Percentiles rank a stretch among this genome's conserved stretches.
Evolutionary conservation across 1,139 yeast species (phyloP).

Genomic region (Diutina pseudorugosa): DNA sequence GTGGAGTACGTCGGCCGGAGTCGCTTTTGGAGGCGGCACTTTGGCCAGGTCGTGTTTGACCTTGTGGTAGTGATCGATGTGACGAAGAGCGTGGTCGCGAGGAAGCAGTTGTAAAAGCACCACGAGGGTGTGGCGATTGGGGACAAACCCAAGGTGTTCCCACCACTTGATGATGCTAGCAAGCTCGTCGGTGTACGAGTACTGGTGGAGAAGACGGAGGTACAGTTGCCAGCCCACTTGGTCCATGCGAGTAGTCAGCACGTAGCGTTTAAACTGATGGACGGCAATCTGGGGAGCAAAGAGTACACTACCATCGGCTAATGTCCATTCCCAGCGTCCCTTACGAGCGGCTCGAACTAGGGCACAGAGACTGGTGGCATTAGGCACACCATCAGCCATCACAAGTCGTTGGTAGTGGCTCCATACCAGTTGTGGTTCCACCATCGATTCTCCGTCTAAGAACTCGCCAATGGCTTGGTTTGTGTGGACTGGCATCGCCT

Average conservation of each 20-base stretch:
- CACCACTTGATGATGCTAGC: constrained; percentile 45
- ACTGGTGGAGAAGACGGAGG: constrained; percentile 35
- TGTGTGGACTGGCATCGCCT: constrained; percentile 11
- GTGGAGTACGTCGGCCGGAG: neutral
- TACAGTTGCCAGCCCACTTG: constrained; percentile 39
- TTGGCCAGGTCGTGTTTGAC: neutral
- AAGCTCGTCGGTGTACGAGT: constrained; percentile 37
- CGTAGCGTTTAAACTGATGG: constrained; percentile 36
- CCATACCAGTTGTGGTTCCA: constrained; percentile 17
- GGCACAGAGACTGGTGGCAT: constrained; percentile 28
- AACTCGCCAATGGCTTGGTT: constrained; percentile 19
- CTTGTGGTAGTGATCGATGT: constrained; percentile 24
- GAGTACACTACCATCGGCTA: constrained; percentile 16
- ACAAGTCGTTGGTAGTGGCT: neutral
- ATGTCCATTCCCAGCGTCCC: constrained; percentile 12
- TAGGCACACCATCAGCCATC: constrained; percentile 20
- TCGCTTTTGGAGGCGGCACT: neutral
- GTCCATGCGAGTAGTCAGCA: constrained; percentile 25
- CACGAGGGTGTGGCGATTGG: constrained; percentile 27
- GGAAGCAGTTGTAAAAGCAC: constrained; percentile 27
- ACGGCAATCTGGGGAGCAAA: constrained; percentile 53
- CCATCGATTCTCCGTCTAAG: constrained; percentile 34
- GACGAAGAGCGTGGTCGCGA: constrained; percentile 24
- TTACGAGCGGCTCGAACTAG: constrained; percentile 27
- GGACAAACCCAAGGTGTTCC: constrained; percentile 38